Conservation (phyloP, 2,329 filamentous ascomycete genomes). For the Aspergillus pseudoviridinutans region DNA sequence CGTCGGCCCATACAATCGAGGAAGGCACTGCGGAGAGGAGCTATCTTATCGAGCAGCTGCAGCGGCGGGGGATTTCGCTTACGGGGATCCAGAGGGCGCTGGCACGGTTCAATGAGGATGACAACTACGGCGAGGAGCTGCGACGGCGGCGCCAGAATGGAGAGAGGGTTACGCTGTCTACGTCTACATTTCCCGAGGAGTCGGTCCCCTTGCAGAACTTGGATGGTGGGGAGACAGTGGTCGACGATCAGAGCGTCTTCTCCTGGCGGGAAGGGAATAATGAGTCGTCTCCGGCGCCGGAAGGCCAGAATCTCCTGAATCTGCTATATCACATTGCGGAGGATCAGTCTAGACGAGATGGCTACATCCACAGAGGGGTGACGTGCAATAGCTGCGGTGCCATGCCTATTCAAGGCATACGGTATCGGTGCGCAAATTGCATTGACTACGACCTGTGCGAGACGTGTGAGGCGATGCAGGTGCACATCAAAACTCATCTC, state of each 20-base stretch:
- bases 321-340: constrained; percentile 90
- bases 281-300: constrained; percentile 37
- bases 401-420: constrained; percentile 83
- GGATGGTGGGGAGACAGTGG: constrained; percentile 34
- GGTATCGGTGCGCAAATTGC: constrained; percentile 94
- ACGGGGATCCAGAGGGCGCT: constrained; percentile 36
- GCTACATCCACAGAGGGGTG: constrained; percentile 88
- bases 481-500: constrained; percentile 85
- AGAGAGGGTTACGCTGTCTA: constrained; percentile 35
- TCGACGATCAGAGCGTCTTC: constrained; percentile 43
- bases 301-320: constrained; percentile 76
- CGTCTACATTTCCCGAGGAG: constrained; percentile 29
- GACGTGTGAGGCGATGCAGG: constrained; percentile 68
- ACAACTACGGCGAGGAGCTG: constrained; percentile 37
- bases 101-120: constrained; percentile 36
- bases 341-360: constrained; percentile 81
- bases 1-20: constrained; percentile 31
- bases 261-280: constrained; percentile 43
- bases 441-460: constrained; percentile 95
- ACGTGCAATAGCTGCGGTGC: constrained; percentile 86
- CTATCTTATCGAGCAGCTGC: constrained; percentile 37
- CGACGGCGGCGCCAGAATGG: constrained; percentile 37
- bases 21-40: constrained; percentile 32
- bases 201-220: constrained; percentile 20
- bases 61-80: constrained; percentile 37